Evolutionary conservation across 2,329 filamentous ascomycete species (phyloP), one percentile per base, ranked within the genome.

Genomic region (Colletotrichum filicis): DNA sequence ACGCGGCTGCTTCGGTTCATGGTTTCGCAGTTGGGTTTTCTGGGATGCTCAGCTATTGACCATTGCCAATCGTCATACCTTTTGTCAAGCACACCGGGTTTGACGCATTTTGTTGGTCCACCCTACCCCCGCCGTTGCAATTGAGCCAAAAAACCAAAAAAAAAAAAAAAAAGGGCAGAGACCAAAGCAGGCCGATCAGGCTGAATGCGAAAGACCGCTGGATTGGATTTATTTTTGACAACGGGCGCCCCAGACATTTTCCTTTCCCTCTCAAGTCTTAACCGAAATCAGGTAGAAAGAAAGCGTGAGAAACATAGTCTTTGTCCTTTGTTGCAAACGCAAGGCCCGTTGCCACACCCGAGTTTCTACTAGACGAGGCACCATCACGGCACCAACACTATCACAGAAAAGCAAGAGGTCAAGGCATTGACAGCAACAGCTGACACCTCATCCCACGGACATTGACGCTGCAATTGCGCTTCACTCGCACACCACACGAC

Each of bases 271-370:
- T 9, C 32, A 49, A 28, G 42, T 49, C n/a, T 7, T 42, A n/a
- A 24, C 46, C 28, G 42, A 26, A 53, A 28, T n/a, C 32, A 49
- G 42, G 1, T 19, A 28, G 35, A 42, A n/a, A 49, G 42, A 49
- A 49, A 49, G 42, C 19, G 42, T n/a, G 42, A 61, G 28, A 7
- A 55, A 26, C 52, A 24, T 19, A 49, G 12, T 12, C 63, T 52
- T 49, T 63, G 57, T 56, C 60, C 58, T 65, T 70, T 73, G 66
- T 70, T 57, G 32, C 70, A 70, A 70, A 70, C 70, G 49, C 61
- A 60, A 70, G 37, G 46, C 60, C 28, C 66, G 32, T 35, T 4
- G 32, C 28, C 22, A 32, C 60, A 56, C 46, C 70, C 46, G 28
- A 26, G 60, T 61, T 61, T 73, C 60, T 60, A 26, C 52, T 61